Conservation (phyloP, 1,284 basidiomycete genomes). For the Leccinum variabile region DNA sequence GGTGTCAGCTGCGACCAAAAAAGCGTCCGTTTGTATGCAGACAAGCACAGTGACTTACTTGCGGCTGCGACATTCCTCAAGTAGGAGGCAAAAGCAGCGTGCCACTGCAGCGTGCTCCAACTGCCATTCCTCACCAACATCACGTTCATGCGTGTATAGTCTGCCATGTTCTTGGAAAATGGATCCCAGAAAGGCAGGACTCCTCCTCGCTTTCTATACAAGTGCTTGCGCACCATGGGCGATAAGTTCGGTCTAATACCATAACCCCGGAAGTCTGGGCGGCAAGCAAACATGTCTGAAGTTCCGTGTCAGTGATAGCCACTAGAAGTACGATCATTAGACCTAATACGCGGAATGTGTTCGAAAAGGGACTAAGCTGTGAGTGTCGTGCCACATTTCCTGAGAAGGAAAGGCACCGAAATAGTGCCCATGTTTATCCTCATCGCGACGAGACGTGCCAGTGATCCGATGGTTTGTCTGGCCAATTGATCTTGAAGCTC, state of each 20-base stretch:
- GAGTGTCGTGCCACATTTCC: slow-evolving; percentile 34
- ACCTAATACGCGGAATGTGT: slow-evolving; percentile 36
- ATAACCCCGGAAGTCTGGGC: slow-evolving; percentile 43
- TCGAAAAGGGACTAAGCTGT: slow-evolving; percentile 58
- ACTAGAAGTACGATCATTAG: slow-evolving; percentile 7
- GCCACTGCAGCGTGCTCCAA: slow-evolving; percentile 1
- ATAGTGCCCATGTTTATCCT: slow-evolving; percentile 51
- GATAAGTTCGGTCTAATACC: slow-evolving; percentile 56
- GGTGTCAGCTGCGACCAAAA: slow-evolving; percentile 13
- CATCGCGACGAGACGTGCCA: slow-evolving; percentile 45
- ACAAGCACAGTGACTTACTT: slow-evolving; percentile 7
- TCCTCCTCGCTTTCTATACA: slow-evolving; percentile 48
- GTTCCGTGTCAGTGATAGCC: slow-evolving; percentile 1
- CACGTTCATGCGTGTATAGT: slow-evolving; percentile 55
- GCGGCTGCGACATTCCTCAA: background rate
- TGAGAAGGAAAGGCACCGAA: slow-evolving; percentile 51
- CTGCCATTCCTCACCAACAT: slow-evolving; percentile 12
- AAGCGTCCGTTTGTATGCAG: background rate
- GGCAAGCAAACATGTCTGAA: slow-evolving; percentile 63
- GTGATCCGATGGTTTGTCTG: slow-evolving; percentile 47
- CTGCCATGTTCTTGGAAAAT: slow-evolving; percentile 53
- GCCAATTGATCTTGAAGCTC: slow-evolving; percentile 53
- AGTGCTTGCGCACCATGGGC: slow-evolving; percentile 40
- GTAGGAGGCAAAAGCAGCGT: background rate
- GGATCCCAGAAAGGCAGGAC: slow-evolving; percentile 48